Evolutionary conservation across 2,329 filamentous ascomycete genomes (phyloP).

Genomic region (Colletotrichum shisoi): DNA sequence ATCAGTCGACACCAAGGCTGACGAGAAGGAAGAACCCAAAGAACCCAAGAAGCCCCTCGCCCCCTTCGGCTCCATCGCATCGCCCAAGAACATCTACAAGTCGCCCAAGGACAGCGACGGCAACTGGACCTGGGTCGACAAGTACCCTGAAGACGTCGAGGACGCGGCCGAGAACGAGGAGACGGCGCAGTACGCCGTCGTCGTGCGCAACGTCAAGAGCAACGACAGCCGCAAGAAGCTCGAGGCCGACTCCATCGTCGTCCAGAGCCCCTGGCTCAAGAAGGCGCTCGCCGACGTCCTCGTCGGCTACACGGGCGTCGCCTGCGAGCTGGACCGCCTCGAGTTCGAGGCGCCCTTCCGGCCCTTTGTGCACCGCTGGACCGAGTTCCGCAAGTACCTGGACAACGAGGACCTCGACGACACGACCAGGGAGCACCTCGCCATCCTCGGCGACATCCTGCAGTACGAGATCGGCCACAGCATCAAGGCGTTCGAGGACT

Average conservation of each 20-base stretch:
- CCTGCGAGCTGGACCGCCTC: slow-evolving; percentile 65
- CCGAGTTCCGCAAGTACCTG: slow-evolving; percentile 53
- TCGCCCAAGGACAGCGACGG: slow-evolving; percentile 58
- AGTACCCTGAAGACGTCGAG: slow-evolving; percentile 62
- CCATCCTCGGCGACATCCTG: slow-evolving; percentile 57
- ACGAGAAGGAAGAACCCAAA: slow-evolving; percentile 21
- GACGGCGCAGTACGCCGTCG: slow-evolving; percentile 67
- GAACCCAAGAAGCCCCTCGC: slow-evolving; percentile 42
- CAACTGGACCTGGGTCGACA: slow-evolving; percentile 63
- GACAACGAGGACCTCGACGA: slow-evolving; percentile 53
- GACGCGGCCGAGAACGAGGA: slow-evolving; percentile 68
- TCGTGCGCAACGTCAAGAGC: slow-evolving; percentile 66
- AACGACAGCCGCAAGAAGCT: slow-evolving; percentile 68
- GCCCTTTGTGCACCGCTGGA: slow-evolving; percentile 73
- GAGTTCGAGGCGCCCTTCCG: slow-evolving; percentile 68
- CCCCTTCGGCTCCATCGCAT: slow-evolving; percentile 49
- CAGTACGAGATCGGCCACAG: slow-evolving; percentile 60
- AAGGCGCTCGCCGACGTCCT: slow-evolving; percentile 63
- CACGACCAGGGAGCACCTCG: slow-evolving; percentile 56
- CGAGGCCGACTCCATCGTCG: slow-evolving; percentile 67
- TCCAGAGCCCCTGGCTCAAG: slow-evolving; percentile 70
- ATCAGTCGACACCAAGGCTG: slow-evolving; percentile 40
- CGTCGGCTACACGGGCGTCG: slow-evolving; percentile 66
- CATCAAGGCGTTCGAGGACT: slow-evolving; percentile 60
- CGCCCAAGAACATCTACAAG: slow-evolving; percentile 55